Conservation (phyloP, 176 grass and related monocot species). For the Secale cereale region DNA sequence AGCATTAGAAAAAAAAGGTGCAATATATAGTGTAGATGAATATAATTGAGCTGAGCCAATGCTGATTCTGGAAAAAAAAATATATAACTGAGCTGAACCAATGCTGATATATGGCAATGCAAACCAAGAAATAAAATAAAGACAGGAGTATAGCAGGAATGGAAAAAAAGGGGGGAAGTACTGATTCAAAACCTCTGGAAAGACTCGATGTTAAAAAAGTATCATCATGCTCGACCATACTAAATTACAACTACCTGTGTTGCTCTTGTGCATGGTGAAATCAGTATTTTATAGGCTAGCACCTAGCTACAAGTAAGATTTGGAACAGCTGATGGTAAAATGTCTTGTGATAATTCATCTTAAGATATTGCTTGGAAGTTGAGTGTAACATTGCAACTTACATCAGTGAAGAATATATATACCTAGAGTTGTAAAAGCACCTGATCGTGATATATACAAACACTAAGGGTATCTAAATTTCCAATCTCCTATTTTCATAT, state of each 20-base stretch:
- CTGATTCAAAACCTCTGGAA: neutral
- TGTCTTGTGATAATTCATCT: constrained; percentile 8
- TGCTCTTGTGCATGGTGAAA: neutral
- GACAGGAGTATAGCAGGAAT: neutral
- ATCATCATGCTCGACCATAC: constrained; percentile 12
- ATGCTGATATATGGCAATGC: constrained; percentile 8
- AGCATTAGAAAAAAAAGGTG: constrained; percentile 21
- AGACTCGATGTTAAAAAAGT: constrained; percentile 1
- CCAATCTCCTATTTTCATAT: neutral
- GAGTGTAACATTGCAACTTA: neutral
- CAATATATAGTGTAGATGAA: constrained; percentile 16
- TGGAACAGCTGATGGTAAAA: neutral
- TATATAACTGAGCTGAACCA: constrained; percentile 17
- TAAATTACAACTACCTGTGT: constrained; percentile 6
- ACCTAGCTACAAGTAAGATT: constrained; percentile 8
- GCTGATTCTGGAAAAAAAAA: too few species aligned
- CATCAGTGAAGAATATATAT: constrained; percentile 2
- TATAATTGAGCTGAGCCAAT: constrained; percentile 11
- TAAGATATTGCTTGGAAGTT: constrained; percentile 14
- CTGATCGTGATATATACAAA: neutral
- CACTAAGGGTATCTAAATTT: neutral
- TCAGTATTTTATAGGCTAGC: neutral
- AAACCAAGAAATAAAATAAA: constrained; percentile 4
- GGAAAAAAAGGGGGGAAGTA: neutral
- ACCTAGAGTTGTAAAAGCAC: neutral